Conservation (phyloP, 1,284 basidiomycete species). For the Mycosarcoma maydis region DNA sequence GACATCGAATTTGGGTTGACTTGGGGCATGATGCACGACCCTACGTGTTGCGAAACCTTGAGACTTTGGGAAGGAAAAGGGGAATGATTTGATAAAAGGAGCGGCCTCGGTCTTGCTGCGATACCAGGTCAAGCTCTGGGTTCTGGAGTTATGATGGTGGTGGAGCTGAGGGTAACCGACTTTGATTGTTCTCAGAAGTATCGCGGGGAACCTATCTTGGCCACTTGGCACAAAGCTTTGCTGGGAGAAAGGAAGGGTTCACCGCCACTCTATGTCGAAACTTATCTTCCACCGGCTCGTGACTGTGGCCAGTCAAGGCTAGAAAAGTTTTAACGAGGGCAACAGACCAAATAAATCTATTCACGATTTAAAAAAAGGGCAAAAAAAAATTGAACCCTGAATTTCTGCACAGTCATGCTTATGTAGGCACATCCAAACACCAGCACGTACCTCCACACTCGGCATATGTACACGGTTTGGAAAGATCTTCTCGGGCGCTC, state of each 20-base stretch:
- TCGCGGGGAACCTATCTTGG: no score
- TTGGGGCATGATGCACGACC: slow-evolving; percentile 22
- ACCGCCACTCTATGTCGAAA: slow-evolving; percentile 6
- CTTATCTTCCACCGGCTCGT: no score
- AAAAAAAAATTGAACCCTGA: slow-evolving; percentile 24
- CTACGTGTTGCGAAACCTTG: no score
- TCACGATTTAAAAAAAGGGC: not conserved
- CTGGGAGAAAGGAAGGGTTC: slow-evolving; percentile 4
- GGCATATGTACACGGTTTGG: no score
- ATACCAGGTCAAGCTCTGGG: no score
- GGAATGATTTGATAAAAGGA: not conserved
- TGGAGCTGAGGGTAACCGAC: no score
- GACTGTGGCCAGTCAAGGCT: no score
- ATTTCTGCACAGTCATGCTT: slow-evolving; percentile 18
- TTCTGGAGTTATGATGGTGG: no score
- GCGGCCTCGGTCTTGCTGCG: no score
- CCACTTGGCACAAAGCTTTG: not conserved
- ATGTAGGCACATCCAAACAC: slow-evolving; percentile 35
- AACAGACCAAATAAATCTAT: no score
- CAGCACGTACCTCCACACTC: slow-evolving; percentile 42
- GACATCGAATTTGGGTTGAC: slow-evolving; percentile 17
- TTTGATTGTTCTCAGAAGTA: no score
- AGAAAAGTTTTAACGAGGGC: slow-evolving; percentile 2
- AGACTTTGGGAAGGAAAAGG: no score
- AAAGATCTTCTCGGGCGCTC: slow-evolving; percentile 6